Base-by-base conservation (phyloP, 169 alveolate genomes). In the Plasmodium yoelii region DNA sequence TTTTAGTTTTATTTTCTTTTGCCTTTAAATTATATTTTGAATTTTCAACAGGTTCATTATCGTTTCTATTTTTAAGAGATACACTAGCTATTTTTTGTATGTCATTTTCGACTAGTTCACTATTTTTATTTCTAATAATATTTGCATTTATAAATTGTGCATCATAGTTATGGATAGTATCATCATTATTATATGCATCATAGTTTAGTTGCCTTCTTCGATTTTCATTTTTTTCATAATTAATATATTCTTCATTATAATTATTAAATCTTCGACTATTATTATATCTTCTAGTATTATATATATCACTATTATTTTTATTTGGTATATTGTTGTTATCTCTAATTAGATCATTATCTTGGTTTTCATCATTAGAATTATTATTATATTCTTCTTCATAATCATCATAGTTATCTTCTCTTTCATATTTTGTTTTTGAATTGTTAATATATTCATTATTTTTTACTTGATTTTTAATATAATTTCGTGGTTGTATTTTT, bases 1-100 rank as follows among this genome's bases (percentile, higher is more conserved):
- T 73, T 53, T 73, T 73, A 24, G 26, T 15, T 15, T 73, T 63
- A 15, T 73, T 49, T 5, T 26, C 67, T 64, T 73, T 73, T 51
- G 22, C 12, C 46, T 73, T 73, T 24, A 26, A 8, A 28, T 47
- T 51, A 15, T 65, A 46, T 59, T 65, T 44, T 44, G 67, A 13
- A 15, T 73, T 63, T 60, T 13, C 71, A 28, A 73, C 28, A 39
- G 7, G 39, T 9, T 73, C 67, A 44, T 51, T 4, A 34, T 34
- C 42, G 5, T 34, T 34, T 34, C 7, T 46, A 39, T 44, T 59
- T 73, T 60, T 73, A 5, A 60, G 64, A 59, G 15, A 12, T 8
- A 46, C n/a, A 13, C 68, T 46, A 9, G 24, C 18, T 12, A 6
- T 12, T n/a, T 49, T 1, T 26, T 49, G 26, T 53, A 13, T 51